phyloP scores from a whole-genome alignment of 345 rosid genomes.

The Moricandia moricandioides region DNA sequence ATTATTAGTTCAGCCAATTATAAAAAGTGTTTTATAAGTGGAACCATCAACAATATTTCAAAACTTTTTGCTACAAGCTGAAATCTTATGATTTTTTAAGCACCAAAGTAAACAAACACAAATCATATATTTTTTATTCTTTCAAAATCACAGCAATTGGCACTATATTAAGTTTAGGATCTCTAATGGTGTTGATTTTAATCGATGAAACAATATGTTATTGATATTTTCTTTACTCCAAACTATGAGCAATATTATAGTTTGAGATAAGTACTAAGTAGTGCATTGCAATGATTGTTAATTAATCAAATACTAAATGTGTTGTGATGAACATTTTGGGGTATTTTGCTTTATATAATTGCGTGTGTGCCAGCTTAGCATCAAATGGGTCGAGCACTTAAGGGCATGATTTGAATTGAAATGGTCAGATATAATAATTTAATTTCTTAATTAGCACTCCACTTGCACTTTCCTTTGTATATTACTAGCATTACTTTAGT shows the following conservation, averaged over 20 bases:
- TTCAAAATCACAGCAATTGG: background rate
- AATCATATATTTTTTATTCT: background rate
- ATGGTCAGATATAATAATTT: conserved; percentile 22
- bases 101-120: background rate
- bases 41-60: background rate
- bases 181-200: background rate
- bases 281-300: conserved; percentile 4
- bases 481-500: conserved; percentile 19
- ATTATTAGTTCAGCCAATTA: background rate
- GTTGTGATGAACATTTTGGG: conserved; percentile 13
- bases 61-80: background rate
- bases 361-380: conserved; percentile 41
- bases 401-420: conserved; percentile 26
- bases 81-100: background rate
- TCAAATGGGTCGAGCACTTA: conserved; percentile 31
- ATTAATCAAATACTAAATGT: conserved; percentile 1
- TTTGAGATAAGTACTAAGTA: background rate
- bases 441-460: conserved; percentile 34
- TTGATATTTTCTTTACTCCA: background rate
- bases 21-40: background rate
- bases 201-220: background rate
- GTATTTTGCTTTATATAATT: conserved; percentile 29
- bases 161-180: background rate
- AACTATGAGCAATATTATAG: background rate
- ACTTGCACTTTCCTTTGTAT: conserved; percentile 35